Evolutionary conservation across 1,284 basidiomycete species (phyloP), one percentile per base, ranked within the genome.

Genomic region (Apiotrichum akiyoshidainum): DNA sequence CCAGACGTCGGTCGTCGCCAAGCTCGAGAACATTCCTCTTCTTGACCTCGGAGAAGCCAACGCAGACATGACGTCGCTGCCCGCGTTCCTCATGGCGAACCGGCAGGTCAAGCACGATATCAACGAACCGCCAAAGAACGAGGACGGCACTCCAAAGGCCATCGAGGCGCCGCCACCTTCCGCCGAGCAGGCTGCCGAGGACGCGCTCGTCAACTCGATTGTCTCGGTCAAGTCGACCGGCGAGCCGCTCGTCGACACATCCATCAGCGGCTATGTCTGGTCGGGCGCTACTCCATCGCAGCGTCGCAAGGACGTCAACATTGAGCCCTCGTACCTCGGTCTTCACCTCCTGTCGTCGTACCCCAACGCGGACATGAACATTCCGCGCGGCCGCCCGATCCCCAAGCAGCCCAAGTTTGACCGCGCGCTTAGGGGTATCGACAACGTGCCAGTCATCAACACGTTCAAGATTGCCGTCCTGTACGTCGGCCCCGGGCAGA

Each of bases 401-500:
- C 81, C 82, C 6, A 73, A 79, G 35, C 80, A 81, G 52, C 76
- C 80, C 6, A 72, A 75, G 13, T 84, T 89, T 49, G 80, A 83
- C 2, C 85, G 91, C 40, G 78, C 85, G 4, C 82, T 94, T 65
- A 81, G 84, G 16, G 84, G 83, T 5, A 82, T 99, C 37, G 93
- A 98, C 69, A 82, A 85, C 46, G 89, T 90, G 54, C 93, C 94
- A 0, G 93, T 98, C 62, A 96, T 99, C 64, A 96, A 99, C 76
- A 95, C 92, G 1, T 91, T 97, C 79, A 95, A 96, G 78, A 89
- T 99, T 44, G 96, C 93, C 4, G 89, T 99, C 42, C 81, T 99
- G 77, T 99, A 98, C 72, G 95, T 95, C 46, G 95, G 89, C 0
- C 90, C 92, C 2, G 90, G 90, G 0, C 96, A 99, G 76, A 87